These are phyloP conservation scores for Cercospora nicotianae DNA, from an alignment of 2,329 filamentous ascomycete genomes.

Conservation along the genomic window DNA sequence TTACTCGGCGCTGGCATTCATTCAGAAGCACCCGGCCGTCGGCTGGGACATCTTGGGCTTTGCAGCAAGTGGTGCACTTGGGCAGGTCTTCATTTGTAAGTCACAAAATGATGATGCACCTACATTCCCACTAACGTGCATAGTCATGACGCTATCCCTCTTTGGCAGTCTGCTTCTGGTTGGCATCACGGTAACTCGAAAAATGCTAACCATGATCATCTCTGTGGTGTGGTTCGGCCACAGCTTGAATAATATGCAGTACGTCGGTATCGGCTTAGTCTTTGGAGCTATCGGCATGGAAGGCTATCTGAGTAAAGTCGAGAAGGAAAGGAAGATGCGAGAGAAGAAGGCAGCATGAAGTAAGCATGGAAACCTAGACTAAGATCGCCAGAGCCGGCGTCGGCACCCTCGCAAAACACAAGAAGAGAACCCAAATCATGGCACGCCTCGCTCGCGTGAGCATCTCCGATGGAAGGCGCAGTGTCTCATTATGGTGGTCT, in stretches of 20 bases:
- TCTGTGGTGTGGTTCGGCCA: constrained; percentile 95
- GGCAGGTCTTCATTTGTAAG: constrained; percentile 87
- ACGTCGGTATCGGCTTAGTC: constrained; percentile 86
- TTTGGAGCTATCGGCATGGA: constrained; percentile 96
- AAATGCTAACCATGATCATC: constrained; percentile 99
- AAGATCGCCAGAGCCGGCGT: background rate
- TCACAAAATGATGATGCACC: constrained; percentile 8
- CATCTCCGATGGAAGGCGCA: background rate
- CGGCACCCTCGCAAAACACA: background rate
- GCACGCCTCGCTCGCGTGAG: background rate
- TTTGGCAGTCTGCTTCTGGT: constrained; percentile 92
- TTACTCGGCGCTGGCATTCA: constrained; percentile 73
- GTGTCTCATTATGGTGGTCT: background rate
- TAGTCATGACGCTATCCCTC: constrained; percentile 69
- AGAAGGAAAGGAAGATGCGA: constrained; percentile 78
- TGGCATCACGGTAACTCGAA: constrained; percentile 93
- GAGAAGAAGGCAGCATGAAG: constrained; percentile 49
- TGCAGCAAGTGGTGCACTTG: constrained; percentile 83
- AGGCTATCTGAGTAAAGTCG: constrained; percentile 73
- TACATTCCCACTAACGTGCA: background rate
- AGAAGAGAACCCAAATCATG: background rate
- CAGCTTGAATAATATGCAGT: constrained; percentile 81
- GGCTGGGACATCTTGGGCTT: constrained; percentile 89
- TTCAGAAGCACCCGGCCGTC: constrained; percentile 75
- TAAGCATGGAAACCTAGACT: background rate